Evolutionary conservation across 2,329 filamentous ascomycete genomes (phyloP).

Genomic region (Colletotrichum sp.): DNA sequence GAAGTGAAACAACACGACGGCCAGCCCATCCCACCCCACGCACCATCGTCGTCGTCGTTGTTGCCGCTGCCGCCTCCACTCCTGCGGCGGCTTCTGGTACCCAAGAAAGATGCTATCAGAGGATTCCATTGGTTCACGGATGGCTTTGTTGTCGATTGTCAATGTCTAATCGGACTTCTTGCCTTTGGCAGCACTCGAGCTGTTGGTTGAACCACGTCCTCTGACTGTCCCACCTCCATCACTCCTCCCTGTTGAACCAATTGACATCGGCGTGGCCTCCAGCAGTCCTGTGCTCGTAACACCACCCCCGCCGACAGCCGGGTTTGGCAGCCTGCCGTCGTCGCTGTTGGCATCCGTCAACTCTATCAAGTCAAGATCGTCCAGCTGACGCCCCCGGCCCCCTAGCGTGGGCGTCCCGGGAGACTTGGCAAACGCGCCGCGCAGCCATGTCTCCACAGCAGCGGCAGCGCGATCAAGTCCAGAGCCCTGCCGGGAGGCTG

Average conservation of each 20-base stretch:
- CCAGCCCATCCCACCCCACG: background rate
- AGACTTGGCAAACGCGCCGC: conserved; percentile 76
- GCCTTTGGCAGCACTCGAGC: conserved; percentile 39
- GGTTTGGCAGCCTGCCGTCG: conserved; percentile 45
- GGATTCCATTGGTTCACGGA: background rate
- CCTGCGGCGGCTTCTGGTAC: background rate
- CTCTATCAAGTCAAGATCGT: conserved; percentile 72
- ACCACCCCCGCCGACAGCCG: background rate
- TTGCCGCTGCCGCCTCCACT: background rate
- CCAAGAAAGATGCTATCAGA: background rate
- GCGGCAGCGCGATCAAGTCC: conserved; percentile 84
- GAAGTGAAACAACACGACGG: background rate
- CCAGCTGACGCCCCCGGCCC: conserved; percentile 38
- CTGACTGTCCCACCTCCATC: conserved; percentile 42
- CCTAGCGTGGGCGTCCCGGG: conserved; percentile 56
- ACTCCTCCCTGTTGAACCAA: conserved; percentile 42
- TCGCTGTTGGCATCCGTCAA: conserved; percentile 67
- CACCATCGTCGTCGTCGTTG: background rate
- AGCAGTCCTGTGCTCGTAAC: conserved; percentile 29
- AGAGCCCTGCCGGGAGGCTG: conserved; percentile 51
- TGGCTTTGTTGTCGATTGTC: background rate
- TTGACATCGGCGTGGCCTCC: conserved; percentile 30
- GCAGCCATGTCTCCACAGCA: conserved; percentile 88
- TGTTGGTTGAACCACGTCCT: conserved; percentile 33
- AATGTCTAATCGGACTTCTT: conserved; percentile 50